phyloP scores from a whole-genome alignment of 2,329 filamentous ascomycete species.

The Thyridium curvatum region DNA sequence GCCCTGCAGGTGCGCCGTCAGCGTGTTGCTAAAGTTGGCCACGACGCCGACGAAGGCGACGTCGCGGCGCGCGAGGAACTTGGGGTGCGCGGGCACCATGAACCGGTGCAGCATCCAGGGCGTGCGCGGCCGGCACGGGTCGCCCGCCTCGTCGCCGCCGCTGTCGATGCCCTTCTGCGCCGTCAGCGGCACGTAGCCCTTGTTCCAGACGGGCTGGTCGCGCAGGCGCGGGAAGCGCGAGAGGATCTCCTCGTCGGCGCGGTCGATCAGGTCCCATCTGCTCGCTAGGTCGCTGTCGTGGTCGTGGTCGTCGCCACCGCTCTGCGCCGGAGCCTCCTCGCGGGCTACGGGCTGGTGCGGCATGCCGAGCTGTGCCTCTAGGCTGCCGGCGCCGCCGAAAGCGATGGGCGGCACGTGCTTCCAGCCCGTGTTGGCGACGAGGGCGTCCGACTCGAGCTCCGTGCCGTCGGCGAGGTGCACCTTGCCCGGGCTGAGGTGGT shows the following conservation, averaged over 20 bases:
- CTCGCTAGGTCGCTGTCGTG: no score
- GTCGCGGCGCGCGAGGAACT: slow-evolving; percentile 24
- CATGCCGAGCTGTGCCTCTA: slow-evolving; percentile 35
- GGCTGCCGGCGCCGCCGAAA: no score
- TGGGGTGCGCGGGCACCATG: slow-evolving; percentile 32
- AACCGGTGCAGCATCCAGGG: slow-evolving; percentile 28
- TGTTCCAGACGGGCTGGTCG: slow-evolving; percentile 34
- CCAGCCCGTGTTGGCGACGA: slow-evolving; percentile 56
- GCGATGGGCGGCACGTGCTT: slow-evolving; percentile 16
- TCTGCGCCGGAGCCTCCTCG: no score
- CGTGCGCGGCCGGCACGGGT: slow-evolving; percentile 11
- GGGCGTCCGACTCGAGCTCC: slow-evolving; percentile 37
- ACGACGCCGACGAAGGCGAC: slow-evolving; percentile 39
- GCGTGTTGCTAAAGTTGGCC: slow-evolving; percentile 34
- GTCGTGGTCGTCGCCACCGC: no score
- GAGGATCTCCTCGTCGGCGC: slow-evolving; percentile 48
- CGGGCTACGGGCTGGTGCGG: slow-evolving; percentile 24
- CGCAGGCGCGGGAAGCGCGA: slow-evolving; percentile 44
- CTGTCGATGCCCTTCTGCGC: slow-evolving; percentile 11
- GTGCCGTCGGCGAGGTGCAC: slow-evolving; percentile 46
- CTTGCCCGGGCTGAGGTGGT: slow-evolving; percentile 31
- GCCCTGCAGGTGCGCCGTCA: slow-evolving; percentile 40
- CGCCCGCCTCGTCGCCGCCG: slow-evolving; percentile 2
- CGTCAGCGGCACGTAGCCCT: slow-evolving; percentile 16
- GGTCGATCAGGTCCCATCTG: slow-evolving; percentile 4